A percentile compares a stretch with the other conserved stretches of the same genome.
phyloP scores from a whole-genome alignment of 2,329 filamentous ascomycete genomes.

The Fusarium sp. region DNA sequence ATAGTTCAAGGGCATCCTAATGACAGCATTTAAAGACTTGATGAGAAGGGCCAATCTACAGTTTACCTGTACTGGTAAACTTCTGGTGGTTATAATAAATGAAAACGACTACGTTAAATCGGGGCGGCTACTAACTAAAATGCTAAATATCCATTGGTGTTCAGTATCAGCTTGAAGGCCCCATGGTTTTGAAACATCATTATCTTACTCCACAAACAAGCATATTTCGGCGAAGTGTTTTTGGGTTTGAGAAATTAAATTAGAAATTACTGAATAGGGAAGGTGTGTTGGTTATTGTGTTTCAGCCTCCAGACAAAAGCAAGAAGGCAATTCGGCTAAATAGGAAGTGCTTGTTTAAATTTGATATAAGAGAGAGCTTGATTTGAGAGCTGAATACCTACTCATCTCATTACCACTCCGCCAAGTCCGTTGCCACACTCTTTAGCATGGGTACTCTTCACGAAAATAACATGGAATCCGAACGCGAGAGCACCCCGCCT shows the following conservation, averaged over 20 bases:
- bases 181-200: not conserved
- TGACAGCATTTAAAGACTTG: not conserved
- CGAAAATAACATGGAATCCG: not conserved
- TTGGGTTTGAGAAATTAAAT: not conserved
- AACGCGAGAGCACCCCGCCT: not conserved
- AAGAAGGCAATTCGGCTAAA: not conserved
- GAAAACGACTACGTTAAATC: not conserved
- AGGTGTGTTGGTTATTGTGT: not conserved
- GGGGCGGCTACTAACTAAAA: not conserved
- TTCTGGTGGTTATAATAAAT: not conserved
- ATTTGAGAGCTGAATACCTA: not conserved
- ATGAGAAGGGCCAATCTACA: not conserved
- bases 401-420: not conserved
- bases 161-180: not conserved
- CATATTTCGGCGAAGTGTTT: not conserved
- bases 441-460: not conserved
- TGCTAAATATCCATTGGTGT: not conserved
- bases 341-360: not conserved
- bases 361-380: not conserved
- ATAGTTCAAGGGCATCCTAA: not conserved
- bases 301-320: not conserved
- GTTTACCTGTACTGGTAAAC: not conserved
- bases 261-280: not conserved
- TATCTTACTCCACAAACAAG: not conserved
- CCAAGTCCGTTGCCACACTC: not conserved